Evolutionary conservation across 2,329 filamentous ascomycete genomes (phyloP).

Genomic region (Ceratocystis destructans): DNA sequence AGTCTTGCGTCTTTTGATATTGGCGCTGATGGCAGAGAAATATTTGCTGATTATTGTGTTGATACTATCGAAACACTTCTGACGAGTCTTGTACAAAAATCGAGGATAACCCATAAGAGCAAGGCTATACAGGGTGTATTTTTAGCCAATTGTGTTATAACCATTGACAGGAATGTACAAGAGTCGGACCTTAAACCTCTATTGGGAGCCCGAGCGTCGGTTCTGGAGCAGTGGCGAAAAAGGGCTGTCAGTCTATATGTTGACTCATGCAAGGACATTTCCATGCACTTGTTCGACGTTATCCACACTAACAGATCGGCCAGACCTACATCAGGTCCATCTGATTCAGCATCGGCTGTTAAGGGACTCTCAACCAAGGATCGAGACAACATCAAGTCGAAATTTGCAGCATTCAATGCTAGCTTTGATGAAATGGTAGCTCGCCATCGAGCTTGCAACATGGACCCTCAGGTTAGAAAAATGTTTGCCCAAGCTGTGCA

Average conservation of each 20-base stretch:
- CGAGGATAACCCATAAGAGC: slow-evolving; percentile 56
- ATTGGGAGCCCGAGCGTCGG: slow-evolving; percentile 49
- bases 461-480: slow-evolving; percentile 80
- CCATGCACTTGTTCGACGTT: slow-evolving; percentile 71
- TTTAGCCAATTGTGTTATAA: slow-evolving; percentile 71
- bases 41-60: slow-evolving; percentile 78
- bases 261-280: slow-evolving; percentile 78
- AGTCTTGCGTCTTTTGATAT: slow-evolving; percentile 73
- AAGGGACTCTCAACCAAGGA: slow-evolving; percentile 79
- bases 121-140: slow-evolving; percentile 78
- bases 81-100: slow-evolving; percentile 59
- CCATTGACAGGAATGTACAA: slow-evolving; percentile 73
- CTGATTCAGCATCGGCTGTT: slow-evolving; percentile 72
- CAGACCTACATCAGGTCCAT: slow-evolving; percentile 58
- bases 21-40: slow-evolving; percentile 70
- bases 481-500: slow-evolving; percentile 75
- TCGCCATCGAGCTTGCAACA: slow-evolving; percentile 68
- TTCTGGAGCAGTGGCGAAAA: slow-evolving; percentile 76
- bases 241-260: slow-evolving; percentile 70
- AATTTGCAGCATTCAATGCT: slow-evolving; percentile 82
- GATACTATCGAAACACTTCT: slow-evolving; percentile 80
- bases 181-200: slow-evolving; percentile 65
- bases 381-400: slow-evolving; percentile 90
- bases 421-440: slow-evolving; percentile 79
- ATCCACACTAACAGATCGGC: slow-evolving; percentile 71